These are phyloP conservation scores for Glycine soja DNA, from an alignment of 306 rosid species.

Conservation along the genomic window DNA sequence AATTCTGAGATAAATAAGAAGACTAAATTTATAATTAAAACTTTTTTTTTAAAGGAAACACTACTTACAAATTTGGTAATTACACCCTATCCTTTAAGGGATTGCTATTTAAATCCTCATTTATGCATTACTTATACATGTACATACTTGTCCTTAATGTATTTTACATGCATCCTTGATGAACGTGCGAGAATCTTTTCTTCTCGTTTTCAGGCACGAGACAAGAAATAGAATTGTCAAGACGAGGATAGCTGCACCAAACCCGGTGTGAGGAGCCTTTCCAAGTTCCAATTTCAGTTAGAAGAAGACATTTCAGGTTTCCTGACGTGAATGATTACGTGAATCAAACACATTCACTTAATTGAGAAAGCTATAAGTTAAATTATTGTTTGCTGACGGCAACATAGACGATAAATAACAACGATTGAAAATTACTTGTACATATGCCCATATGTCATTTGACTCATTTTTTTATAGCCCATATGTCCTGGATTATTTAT, in stretches of 20 bases:
- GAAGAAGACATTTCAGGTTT: neutral
- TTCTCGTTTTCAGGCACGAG: neutral
- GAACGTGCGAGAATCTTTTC: neutral
- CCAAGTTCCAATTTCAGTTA: neutral
- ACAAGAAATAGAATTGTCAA: neutral
- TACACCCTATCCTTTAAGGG: neutral
- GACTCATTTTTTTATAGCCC: neutral
- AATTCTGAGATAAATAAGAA: too few relatives aligned
- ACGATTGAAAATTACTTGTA: neutral
- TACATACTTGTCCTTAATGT: neutral
- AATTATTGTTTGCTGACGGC: conserved; percentile 1
- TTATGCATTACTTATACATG: neutral
- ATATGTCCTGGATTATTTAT: neutral
- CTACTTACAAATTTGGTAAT: neutral
- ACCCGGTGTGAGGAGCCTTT: neutral
- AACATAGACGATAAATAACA: neutral
- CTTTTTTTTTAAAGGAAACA: too few relatives aligned
- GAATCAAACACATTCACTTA: neutral
- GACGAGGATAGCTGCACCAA: neutral
- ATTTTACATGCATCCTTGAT: neutral
- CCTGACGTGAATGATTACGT: neutral
- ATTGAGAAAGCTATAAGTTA: neutral
- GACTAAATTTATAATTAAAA: too few relatives aligned
- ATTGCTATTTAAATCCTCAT: too few relatives aligned
- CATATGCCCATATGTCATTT: neutral